Conservation (phyloP, 2,329 filamentous ascomycete genomes). For the Botrytis sinoallii region DNA sequence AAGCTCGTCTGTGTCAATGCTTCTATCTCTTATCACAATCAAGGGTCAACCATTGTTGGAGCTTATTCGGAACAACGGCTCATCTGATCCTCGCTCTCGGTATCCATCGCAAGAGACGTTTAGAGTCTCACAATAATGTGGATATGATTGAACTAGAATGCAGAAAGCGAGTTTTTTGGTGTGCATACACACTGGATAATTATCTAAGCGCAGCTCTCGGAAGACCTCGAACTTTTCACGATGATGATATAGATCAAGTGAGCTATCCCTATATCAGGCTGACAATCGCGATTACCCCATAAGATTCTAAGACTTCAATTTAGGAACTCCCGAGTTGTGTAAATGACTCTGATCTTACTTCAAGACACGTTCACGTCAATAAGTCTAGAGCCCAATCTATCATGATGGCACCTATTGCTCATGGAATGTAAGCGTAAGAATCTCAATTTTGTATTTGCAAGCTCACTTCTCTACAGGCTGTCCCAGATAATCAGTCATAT, state of each 20-base stretch:
- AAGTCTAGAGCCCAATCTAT: conserved; percentile 37
- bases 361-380: conserved; percentile 31
- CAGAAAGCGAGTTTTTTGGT: conserved; percentile 60
- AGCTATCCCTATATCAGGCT: background rate
- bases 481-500: conserved; percentile 45
- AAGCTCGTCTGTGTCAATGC: conserved; percentile 42
- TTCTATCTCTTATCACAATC: conserved; percentile 39
- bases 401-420: conserved; percentile 46
- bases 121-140: conserved; percentile 27
- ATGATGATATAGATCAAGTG: conserved; percentile 61
- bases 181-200: conserved; percentile 60
- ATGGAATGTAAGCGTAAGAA: conserved; percentile 38
- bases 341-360: conserved; percentile 50
- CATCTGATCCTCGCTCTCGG: conserved; percentile 39
- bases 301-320: background rate
- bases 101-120: conserved; percentile 31
- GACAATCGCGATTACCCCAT: background rate
- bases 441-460: background rate
- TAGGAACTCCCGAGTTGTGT: conserved; percentile 50
- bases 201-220: conserved; percentile 63
- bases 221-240: conserved; percentile 58
- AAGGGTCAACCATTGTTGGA: conserved; percentile 40
- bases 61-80: conserved; percentile 38
- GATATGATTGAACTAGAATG: conserved; percentile 46
- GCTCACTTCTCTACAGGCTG: conserved; percentile 32